Base-by-base conservation (phyloP, 2,329 filamentous ascomycete species). In the Tolypocladium pustulatum region DNA sequence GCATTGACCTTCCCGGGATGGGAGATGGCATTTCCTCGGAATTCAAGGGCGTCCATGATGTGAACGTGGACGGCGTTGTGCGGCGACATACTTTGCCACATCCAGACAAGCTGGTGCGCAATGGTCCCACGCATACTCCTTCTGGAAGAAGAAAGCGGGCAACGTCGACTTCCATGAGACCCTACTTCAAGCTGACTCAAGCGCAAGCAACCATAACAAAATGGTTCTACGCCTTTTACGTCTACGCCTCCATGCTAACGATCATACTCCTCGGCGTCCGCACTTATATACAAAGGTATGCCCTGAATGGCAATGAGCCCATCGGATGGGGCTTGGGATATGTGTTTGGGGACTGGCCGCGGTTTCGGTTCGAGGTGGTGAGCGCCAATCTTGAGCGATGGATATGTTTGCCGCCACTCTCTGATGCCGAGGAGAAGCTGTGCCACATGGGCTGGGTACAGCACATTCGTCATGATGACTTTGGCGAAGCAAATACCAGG, bases 301-400 rank as follows among this genome's bases (percentile, higher is more conserved):
- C 91, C 17, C 78, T 99, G 1, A 68, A 80, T 38, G 85, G 84
- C 20, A 76, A 85, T 56, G 94, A 99, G 65, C 91, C 94, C 0
- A 83, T 99, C 52, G 90, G 93, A 2, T 99, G 94, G 94, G 92
- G 91, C 0, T 72, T 97, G 13, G 88, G 90, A 2, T 99, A 99
- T 71, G 76, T 97, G 3, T 83, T 97, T 61, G 92, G 93, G 15
- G 89, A 96, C 65, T 69, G 92, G 13, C 80, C 83, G 0, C 80
- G 78, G 67, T 84, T 97, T 64, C 82, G 91, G 30, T 86, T 88
- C 69, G 80, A 88, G 69, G 81, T 93, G 10, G 78, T 90, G 20
- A 81, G 80, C 60, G 80, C 83, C 61, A 84, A 88, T 61, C 76
- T 94, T 7, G 85, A 89, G 63, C 73, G 77, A 63, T 97, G 91